phyloP scores from a whole-genome alignment of 495 filamentous ascomycete genomes.

The Penicillium paxilli region DNA sequence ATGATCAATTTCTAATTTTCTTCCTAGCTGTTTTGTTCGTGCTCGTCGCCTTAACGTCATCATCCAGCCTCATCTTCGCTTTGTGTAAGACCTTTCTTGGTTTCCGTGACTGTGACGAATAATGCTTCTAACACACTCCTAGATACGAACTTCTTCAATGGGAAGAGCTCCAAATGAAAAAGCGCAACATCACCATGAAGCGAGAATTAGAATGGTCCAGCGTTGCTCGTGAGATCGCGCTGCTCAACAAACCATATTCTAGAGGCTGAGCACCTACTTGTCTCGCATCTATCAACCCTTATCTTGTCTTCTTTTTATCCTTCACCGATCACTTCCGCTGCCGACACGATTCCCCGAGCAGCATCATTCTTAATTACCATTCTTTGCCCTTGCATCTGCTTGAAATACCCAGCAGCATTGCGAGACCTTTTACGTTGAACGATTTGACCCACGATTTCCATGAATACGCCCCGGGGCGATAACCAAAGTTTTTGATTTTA shows the following conservation, averaged over 20 bases:
- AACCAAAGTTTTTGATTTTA: slow-evolving; percentile 2
- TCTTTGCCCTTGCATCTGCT: background rate
- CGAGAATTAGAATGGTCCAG: slow-evolving; percentile 90
- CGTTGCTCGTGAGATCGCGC: slow-evolving; percentile 84
- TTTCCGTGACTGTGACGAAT: too few species aligned
- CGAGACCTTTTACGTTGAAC: slow-evolving; percentile 18
- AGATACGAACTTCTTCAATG: slow-evolving; percentile 82
- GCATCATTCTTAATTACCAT: background rate
- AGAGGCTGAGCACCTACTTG: slow-evolving; percentile 20
- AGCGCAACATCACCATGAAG: slow-evolving; percentile 47
- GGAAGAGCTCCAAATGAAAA: slow-evolving; percentile 67
- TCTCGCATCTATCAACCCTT: too few species aligned
- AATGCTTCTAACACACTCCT: slow-evolving; percentile 15
- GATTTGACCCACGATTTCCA: slow-evolving; percentile 22
- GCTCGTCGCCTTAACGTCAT: slow-evolving; percentile 82
- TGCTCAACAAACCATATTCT: slow-evolving; percentile 94
- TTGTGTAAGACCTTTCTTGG: slow-evolving; percentile 52
- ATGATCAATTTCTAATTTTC: slow-evolving; percentile 6
- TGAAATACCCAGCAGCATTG: background rate
- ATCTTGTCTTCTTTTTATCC: too few species aligned
- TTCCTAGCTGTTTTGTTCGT: slow-evolving; percentile 78
- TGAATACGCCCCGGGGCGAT: slow-evolving; percentile 14
- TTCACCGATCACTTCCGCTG: background rate
- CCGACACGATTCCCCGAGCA: too few species aligned
- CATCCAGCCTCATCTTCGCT: slow-evolving; percentile 69